Conservation (phyloP, 169 alveolate genomes). For the Eimeria acervulina region DNA sequence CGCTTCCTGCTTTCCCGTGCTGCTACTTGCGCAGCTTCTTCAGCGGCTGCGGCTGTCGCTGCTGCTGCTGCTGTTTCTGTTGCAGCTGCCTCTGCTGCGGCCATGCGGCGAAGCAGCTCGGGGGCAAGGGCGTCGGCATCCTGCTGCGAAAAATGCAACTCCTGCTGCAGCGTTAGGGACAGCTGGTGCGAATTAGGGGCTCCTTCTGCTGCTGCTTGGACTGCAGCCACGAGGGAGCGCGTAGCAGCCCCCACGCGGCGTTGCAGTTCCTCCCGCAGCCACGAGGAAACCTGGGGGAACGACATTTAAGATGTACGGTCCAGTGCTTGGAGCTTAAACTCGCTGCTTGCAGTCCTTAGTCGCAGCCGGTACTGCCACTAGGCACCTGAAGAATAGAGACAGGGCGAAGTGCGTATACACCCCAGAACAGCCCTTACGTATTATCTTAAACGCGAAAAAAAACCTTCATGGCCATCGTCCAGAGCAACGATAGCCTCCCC, state of each 20-base stretch:
- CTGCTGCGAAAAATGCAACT: constrained; percentile 49
- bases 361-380: not conserved
- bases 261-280: constrained; percentile 76
- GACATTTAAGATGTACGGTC: not conserved
- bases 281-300: constrained; percentile 18
- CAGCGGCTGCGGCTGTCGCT: constrained; percentile 16
- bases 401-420: not conserved
- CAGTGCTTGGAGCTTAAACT: not conserved
- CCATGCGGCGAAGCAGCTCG: constrained; percentile 51
- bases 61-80: constrained; percentile 36
- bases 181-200: constrained; percentile 14
- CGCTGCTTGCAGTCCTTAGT: not conserved
- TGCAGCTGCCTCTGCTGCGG: constrained; percentile 65
- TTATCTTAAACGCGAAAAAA: not conserved
- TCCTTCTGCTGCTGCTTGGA: constrained; percentile 50
- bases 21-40: not conserved
- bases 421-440: not conserved
- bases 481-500: not conserved
- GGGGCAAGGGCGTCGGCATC: constrained; percentile 58
- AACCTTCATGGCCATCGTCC: not conserved
- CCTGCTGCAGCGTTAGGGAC: constrained; percentile 38
- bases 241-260: constrained; percentile 71
- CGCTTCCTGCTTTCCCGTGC: constrained; percentile 58
- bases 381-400: not conserved
- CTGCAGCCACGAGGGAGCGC: constrained; percentile 65